Evolutionary conservation across 2,329 filamentous ascomycete genomes (phyloP), one percentile per base, ranked within the genome.

Genomic region (Alternaria incomplexa): DNA sequence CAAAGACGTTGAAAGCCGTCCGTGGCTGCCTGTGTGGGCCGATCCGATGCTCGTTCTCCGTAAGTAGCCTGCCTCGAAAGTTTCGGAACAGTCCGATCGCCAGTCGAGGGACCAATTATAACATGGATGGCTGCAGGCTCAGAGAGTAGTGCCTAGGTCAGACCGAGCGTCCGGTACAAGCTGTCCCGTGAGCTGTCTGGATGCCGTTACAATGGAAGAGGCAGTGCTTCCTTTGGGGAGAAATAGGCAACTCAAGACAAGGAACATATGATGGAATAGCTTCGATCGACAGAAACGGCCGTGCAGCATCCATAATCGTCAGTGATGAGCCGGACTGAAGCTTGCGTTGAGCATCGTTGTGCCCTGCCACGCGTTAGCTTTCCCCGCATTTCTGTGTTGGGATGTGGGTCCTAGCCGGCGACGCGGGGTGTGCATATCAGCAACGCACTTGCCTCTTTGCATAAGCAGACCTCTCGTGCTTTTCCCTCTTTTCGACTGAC

Each of bases 341-440:
- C 30, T 44, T 59, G 44, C 20, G 61, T 53, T 32, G 40, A 60
- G 45, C 51, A 36, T 46, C 36, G 17, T 46, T 32, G 26, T 64
- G 44, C 55, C 61, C 48, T 65, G 64, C 32, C 56, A 65, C 63
- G 61, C 65, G 54, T 68, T 68, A 65, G 67, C 56, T 51, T 69
- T 74, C 74, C 75, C 75, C 74, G 75, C 74, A 75, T 65, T 68
- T 63, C 61, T 62, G 30, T 53, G 56, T 65, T 52, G 36, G 64
- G 62, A 66, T 67, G 66, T 69, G 63, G 71, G 70, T 62, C 65
- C 61, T 58, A 57, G 58, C 55, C 48, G 25, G 63, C 65, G 50
- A 66, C 63, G 75, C 73, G 74, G 75, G 75, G 74, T 66, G 67
- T 66, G 73, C 74, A 74, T 71, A 69, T 70, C 62, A 73, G 65